Percentiles rank a stretch among this genome's conserved stretches.
These are phyloP conservation scores for Akebia trifoliata DNA, from an alignment of 164 flowering plant species.

Conservation along the genomic window DNA sequence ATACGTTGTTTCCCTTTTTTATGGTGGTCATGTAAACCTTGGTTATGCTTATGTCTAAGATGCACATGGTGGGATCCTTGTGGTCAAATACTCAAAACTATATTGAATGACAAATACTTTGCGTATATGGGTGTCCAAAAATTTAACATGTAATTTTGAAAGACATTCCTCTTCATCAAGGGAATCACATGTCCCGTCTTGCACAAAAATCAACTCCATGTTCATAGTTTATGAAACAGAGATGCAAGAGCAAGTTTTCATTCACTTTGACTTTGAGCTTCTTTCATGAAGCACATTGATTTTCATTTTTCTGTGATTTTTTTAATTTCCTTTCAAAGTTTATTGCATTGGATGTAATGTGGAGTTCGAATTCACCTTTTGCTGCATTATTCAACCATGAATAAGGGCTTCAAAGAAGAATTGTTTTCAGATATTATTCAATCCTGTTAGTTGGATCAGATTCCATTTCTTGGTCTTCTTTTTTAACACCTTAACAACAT, in stretches of 20 bases:
- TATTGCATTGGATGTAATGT: not conserved
- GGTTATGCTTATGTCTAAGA: no score
- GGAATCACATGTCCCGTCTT: no score
- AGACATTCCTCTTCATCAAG: no score
- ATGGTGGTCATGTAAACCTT: no score
- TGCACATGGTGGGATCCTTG: no score
- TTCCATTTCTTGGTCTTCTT: not conserved
- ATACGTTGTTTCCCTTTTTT: no score
- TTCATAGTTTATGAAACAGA: not conserved
- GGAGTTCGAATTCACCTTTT: not conserved
- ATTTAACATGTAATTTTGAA: no score
- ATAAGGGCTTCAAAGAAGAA: not conserved
- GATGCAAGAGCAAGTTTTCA: not conserved
- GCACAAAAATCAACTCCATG: not conserved
- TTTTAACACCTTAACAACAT: constrained; percentile 5
- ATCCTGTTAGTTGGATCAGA: not conserved
- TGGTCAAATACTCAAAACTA: no score
- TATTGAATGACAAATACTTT: no score
- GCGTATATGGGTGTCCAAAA: no score
- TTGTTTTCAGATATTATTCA: not conserved
- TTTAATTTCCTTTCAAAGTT: not conserved
- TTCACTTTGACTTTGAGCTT: not conserved
- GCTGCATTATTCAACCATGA: not conserved
- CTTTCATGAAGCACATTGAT: not conserved
- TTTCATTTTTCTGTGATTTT: not conserved